Evolutionary conservation across 1,139 yeast genomes (phyloP).

Genomic region (Ogataea hybrid): DNA sequence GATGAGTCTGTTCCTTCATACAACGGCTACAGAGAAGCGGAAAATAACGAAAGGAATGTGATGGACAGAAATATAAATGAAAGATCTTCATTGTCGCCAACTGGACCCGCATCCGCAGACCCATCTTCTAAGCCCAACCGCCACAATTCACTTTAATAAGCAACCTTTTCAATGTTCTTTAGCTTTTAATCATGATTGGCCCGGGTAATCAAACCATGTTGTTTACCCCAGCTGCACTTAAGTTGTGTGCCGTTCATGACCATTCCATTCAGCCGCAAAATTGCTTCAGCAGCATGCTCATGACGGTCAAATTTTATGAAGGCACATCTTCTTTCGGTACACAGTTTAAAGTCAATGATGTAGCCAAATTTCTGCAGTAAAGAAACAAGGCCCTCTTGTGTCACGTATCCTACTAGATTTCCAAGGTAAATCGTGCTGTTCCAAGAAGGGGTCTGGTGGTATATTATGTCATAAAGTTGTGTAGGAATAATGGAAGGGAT

Average conservation of each 20-base stretch:
- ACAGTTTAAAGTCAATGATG: slow-evolving; percentile 76
- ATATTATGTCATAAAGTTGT: too few relatives aligned
- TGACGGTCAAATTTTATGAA: slow-evolving; percentile 85
- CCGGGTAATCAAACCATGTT: slow-evolving; percentile 10
- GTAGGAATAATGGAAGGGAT: too few relatives aligned
- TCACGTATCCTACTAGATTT: slow-evolving; percentile 74
- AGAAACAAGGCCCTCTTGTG: slow-evolving; percentile 73
- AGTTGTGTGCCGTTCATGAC: slow-evolving; percentile 74
- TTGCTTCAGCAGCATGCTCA: slow-evolving; percentile 86
- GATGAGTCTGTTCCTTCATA: slow-evolving; percentile 1
- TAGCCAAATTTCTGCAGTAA: slow-evolving; percentile 76
- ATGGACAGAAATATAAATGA: neutral
- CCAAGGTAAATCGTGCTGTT: slow-evolving; percentile 90
- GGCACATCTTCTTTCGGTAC: slow-evolving; percentile 81
- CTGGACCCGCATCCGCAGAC: neutral
- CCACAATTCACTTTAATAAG: slow-evolving; percentile 6
- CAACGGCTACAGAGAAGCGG: neutral
- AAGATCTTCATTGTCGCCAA: neutral
- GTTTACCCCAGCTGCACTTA: slow-evolving; percentile 86
- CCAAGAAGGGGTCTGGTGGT: slow-evolving; percentile 68
- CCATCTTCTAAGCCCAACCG: neutral
- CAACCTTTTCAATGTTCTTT: neutral
- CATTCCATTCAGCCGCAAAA: slow-evolving; percentile 76
- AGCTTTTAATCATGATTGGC: too few relatives aligned
- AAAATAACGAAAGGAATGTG: neutral